phyloP scores from a whole-genome alignment of 208 protist genomes.

The Trypanosoma avium region DNA sequence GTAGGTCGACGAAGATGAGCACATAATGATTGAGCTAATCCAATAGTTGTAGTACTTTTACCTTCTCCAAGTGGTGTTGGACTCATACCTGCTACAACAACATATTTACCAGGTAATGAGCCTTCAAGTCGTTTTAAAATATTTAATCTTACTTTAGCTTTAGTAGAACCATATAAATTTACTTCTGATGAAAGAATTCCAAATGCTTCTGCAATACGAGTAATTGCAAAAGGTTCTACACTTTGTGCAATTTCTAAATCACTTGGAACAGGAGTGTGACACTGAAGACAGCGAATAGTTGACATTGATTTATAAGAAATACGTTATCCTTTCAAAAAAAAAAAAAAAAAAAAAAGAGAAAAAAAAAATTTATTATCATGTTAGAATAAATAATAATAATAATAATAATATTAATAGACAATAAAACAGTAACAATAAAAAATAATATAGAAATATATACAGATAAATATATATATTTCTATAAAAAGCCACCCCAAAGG shows the following conservation, averaged over 20 bases:
- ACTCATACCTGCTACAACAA: conserved; percentile 95
- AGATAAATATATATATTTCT: conserved; percentile 2
- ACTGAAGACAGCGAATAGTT: conserved; percentile 52
- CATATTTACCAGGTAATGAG: conserved; percentile 92
- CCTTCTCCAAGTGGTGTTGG: conserved; percentile 95
- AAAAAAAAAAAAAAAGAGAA: conserved; percentile 13
- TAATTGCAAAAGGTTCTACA: conserved; percentile 77
- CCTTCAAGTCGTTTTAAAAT: conserved; percentile 88
- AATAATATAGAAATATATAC: neutral
- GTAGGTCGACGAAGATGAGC: conserved; percentile 93
- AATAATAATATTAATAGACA: conserved; percentile 6
- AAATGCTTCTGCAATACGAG: conserved; percentile 58
- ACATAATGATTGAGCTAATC: conserved; percentile 96
- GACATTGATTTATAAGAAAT: conserved; percentile 10
- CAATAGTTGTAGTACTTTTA: conserved; percentile 98
- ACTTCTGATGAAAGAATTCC: conserved; percentile 91
- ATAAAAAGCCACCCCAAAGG: too few relatives aligned
- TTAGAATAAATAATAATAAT: conserved; percentile 19
- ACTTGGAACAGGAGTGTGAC: conserved; percentile 79
- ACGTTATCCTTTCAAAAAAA: conserved; percentile 4
- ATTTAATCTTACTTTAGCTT: conserved; percentile 88
- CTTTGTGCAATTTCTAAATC: conserved; percentile 96
- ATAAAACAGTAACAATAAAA: neutral
- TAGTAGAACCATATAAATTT: conserved; percentile 91
- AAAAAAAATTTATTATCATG: conserved; percentile 11